Evolutionary conservation across 176 grass and related monocot species (phyloP), one percentile per base, ranked within the genome.

Genomic region (Bothriochloa decipiens): DNA sequence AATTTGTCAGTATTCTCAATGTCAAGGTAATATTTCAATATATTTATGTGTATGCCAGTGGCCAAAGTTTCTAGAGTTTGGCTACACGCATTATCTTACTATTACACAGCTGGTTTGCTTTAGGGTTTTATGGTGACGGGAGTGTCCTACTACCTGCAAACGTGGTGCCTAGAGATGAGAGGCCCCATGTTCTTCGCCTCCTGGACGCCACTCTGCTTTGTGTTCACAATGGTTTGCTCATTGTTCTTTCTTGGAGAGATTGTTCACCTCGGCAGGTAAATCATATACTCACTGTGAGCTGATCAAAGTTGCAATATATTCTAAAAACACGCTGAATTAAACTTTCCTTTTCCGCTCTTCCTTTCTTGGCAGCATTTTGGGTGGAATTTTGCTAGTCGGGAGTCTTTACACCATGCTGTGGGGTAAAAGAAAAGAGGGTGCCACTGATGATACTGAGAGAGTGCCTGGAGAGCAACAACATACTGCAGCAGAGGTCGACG

Each of bases 111-210:
- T 41, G 41, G 43, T 45, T 45, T 45, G 43, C 11, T 13, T 10
- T 3, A 45, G 43, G 43, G 43, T 45, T 45, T 11, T 45, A 45
- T 45, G 43, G 43, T 45, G 43, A 45, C 43, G 11, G 43, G 43
- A 45, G 43, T 11, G 13, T 45, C 43, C 43, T 45, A 45, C 43
- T 45, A 45, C 43, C 3, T 45, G 43, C 43, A 45, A 45, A 45
- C 20, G n/a, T 23, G 55, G 7, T 23, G 20, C 55, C 22, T 58
- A 58, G 20, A 8, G 3, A 45, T 58, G 53, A 89, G 84, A 22
- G 87, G 82, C 2, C 81, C 81, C 5, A 81, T 89, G 39, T 89
- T 89, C 42, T 67, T 89, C 6, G 82, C 87, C 4, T 52, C 83
- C 65, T 89, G 81, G 29, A 83, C 79, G n/a, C 87, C 75, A 5